Base-by-base conservation (phyloP, 306 rosid species). In the Vigna reflexopilosa region DNA sequence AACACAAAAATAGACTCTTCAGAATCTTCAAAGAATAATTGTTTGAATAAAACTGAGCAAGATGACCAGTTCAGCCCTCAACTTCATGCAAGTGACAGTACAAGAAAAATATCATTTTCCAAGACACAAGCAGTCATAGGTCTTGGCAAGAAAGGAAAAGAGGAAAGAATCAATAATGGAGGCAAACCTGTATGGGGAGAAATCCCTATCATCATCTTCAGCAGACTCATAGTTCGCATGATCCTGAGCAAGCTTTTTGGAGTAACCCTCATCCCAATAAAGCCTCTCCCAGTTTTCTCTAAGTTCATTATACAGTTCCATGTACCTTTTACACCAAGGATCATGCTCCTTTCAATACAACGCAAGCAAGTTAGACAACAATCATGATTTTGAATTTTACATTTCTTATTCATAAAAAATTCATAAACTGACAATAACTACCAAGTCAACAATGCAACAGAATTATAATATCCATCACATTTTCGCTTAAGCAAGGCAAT, bases 271-370 rank as follows among this genome's bases (percentile, higher is more conserved):
- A 12, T 95, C 98, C 98, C 98, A 95, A 38, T 95, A 91, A 49
- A 95, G 88, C 81, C 98, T 88, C 87, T 95, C 98, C 98, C 98
- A 95, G 67, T 95, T 95, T 84, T 95, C 98, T 64, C 98, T 87
- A 44, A 92, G 98, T 85, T 95, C 98, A 78, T 86, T 86, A 72
- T 91, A 92, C 24, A 95, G 80, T 52, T 95, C 98, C 98, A 92
- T 90, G 76, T 94, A 94, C 83, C 40, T 92, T 78, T 86, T 94
- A 86, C 97, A 90, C 95, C 97, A 94, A 17, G 97, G 97, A 82
- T 90, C 98, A 15, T 94, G 98, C 83, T 94, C 98, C 98, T 94
- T 84, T 80, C 80, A 81, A 67, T n/a, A 70, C 59, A 77, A 74
- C 20, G 24, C 16, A 76, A 48, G 28, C 20, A 72, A 70, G 57